A percentile compares a stretch with the other conserved stretches of the same genome.
Conservation (phyloP, 306 rosid genomes). For the Prunus kanzakura region DNA sequence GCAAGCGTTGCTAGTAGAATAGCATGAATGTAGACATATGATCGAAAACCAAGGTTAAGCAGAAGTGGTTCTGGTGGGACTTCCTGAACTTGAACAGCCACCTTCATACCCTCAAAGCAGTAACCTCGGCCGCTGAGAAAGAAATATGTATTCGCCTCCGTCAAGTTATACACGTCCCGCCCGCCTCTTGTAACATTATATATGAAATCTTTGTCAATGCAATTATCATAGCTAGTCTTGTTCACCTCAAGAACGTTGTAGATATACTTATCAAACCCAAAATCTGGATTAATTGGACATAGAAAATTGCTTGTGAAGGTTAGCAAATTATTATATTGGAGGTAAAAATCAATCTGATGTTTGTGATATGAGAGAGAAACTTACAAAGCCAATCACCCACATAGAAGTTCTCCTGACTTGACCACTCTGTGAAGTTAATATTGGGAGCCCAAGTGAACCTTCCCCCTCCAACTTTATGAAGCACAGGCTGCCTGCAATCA, state of each 20-base stretch:
- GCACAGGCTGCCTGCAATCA: conserved; percentile 37
- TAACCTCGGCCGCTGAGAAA: conserved; percentile 48
- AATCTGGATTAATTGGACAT: conserved; percentile 12
- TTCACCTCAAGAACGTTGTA: conserved; percentile 31
- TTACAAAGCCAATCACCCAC: conserved; percentile 66
- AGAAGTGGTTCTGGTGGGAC: not conserved
- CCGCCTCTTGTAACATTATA: conserved; percentile 24
- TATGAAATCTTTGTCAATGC: conserved; percentile 20
- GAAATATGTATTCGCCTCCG: conserved; percentile 27
- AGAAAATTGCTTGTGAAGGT: no score
- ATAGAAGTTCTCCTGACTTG: conserved; percentile 41
- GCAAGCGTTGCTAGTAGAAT: not conserved
- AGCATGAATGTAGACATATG: not conserved
- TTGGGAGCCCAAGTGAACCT: conserved; percentile 39
- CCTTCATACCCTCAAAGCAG: conserved; percentile 51
- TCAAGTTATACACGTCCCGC: conserved; percentile 29
- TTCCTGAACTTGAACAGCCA: conserved; percentile 28
- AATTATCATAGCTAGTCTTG: conserved; percentile 18
- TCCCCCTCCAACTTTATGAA: conserved; percentile 74
- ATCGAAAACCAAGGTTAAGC: not conserved
- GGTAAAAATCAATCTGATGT: not conserved
- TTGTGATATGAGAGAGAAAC: not conserved
- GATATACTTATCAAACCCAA: conserved; percentile 27
- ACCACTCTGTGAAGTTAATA: conserved; percentile 50
- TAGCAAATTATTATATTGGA: not conserved